These are phyloP conservation scores for Trapa bicornis DNA, from an alignment of 345 rosid genomes.

Conservation along the genomic window DNA sequence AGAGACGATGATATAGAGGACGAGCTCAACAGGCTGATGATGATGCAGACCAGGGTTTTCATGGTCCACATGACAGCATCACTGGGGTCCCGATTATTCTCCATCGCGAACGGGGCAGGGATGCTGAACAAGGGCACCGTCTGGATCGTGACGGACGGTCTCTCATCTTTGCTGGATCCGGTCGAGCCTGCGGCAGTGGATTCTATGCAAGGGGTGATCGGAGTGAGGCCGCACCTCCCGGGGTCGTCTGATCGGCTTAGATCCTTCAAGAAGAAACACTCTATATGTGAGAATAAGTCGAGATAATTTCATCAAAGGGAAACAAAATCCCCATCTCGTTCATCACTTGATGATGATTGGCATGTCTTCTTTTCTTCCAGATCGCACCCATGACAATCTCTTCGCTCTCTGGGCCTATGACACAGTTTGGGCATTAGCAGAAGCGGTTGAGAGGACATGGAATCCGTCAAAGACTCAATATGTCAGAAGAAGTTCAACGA, in stretches of 20 bases:
- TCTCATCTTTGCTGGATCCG: constrained; percentile 7
- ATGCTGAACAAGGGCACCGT: constrained; percentile 25
- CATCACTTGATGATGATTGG: neutral
- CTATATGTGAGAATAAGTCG: neutral
- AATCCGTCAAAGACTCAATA: neutral
- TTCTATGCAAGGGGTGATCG: constrained; percentile 11
- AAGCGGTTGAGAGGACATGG: constrained; percentile 8
- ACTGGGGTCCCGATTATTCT: constrained; percentile 21
- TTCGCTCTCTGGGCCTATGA: constrained; percentile 14
- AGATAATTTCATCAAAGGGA: neutral
- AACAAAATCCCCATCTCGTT: too few relatives aligned
- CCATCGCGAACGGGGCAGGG: constrained; percentile 10
- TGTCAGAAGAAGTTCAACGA: constrained; percentile 3
- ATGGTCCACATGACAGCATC: constrained; percentile 23
- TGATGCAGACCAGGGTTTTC: constrained; percentile 27
- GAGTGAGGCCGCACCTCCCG: constrained; percentile 7
- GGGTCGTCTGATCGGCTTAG: neutral
- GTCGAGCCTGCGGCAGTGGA: neutral
- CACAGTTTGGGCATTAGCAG: constrained; percentile 6
- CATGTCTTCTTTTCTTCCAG: neutral
- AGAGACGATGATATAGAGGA: constrained; percentile 9
- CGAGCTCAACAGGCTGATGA: constrained; percentile 18
- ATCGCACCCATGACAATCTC: neutral
- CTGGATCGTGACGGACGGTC: constrained; percentile 27
- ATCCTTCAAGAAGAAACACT: neutral